These are phyloP conservation scores for Tricladium varicosporioides DNA, from an alignment of 2,329 filamentous ascomycete species.

Conservation along the genomic window DNA sequence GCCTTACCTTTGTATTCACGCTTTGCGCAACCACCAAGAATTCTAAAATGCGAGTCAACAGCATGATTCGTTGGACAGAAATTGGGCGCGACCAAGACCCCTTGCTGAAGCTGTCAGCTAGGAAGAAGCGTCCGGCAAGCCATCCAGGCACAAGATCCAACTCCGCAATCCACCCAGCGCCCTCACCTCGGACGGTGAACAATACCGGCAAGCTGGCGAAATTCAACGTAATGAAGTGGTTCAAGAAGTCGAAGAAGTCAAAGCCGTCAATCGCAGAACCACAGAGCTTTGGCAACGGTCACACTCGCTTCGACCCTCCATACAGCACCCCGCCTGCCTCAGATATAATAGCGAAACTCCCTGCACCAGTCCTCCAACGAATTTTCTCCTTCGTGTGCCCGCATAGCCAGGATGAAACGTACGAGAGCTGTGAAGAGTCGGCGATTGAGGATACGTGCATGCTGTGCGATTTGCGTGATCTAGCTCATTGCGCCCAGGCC, in stretches of 20 bases:
- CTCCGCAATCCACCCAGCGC: not conserved
- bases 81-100: no score
- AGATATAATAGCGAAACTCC: conserved; percentile 45
- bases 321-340: conserved; percentile 22
- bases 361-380: conserved; percentile 65
- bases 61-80: no score
- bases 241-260: conserved; percentile 24
- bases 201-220: conserved; percentile 25
- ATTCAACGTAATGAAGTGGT: conserved; percentile 30
- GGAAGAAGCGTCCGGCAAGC: not conserved
- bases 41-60: no score
- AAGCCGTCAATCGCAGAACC: conserved; percentile 14
- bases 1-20: no score
- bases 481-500: conserved; percentile 75
- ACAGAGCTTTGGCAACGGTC: not conserved
- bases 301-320: conserved; percentile 3
- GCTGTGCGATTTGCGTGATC: conserved; percentile 88
- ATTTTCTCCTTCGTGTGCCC: conserved; percentile 85
- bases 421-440: conserved; percentile 80
- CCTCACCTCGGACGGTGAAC: conserved; percentile 2
- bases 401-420: conserved; percentile 73
- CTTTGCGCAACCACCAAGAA: no score
- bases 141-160: not conserved
- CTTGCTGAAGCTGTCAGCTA: no score
- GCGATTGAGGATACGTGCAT: conserved; percentile 79